Base-by-base conservation (phyloP, 2,329 filamentous ascomycete genomes). In the Peltaster fructicola region DNA sequence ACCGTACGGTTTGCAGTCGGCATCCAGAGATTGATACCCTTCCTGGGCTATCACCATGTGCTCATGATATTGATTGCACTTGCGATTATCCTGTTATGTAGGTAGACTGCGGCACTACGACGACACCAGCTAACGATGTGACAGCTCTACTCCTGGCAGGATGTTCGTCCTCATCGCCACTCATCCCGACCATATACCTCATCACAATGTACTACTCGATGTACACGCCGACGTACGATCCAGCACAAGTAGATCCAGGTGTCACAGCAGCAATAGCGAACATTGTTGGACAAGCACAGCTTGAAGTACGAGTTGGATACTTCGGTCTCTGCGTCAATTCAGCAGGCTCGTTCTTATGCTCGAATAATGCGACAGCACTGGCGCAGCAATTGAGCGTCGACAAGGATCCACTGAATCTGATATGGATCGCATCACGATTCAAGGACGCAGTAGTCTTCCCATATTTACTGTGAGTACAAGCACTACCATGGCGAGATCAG, bases 391-490 rank as follows among this genome's bases (percentile, higher is more conserved):
- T 95, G 20, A 74, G 68, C 11, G 70, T 91, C 20, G 82, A 93
- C 45, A 79, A 93, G 53, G 88, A 98, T 56, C 88, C 88, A 18
- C 62, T 98, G 45, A 98, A 98, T 52, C 59, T 98, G 44, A 84
- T 98, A 43, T 98, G 85, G 88, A 69, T 98, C 27, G 85, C 88
- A 13, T 74, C 76, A 40, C 91, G 91, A 38, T 98, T 98, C 59
- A 95, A 95, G 54, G 82, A 95, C 52, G 85, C 84, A 56, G 88
- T 98, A 49, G 85, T 98, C 21, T 98, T 98, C 50, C 88, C 88
- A 7, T 98, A 95, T 47, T 59, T 98, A 11, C 74, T 98, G 77
- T 88, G 53, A 61, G 78, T 39, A 6, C 12, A 21, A 15, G 8
- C 7, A 10, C 10, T 2, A 6, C 4, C 9, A 13, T 8, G n/a